Evolutionary conservation across 2,329 filamentous ascomycete genomes (phyloP).

Genomic region (Sporothrix euskadiensis): DNA sequence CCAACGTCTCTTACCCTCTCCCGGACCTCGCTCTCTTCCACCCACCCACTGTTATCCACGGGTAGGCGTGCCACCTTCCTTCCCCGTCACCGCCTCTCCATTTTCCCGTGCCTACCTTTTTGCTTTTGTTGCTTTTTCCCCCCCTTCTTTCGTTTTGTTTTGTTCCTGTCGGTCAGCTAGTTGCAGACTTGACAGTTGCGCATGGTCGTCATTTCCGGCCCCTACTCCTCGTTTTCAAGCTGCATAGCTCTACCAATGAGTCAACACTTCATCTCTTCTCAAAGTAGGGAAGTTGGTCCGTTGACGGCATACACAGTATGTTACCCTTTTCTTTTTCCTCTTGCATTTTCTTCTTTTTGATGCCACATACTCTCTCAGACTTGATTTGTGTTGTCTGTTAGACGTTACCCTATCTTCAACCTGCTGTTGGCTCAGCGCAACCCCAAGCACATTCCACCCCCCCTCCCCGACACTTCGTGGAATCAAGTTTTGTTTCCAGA

Average conservation of each 20-base stretch:
- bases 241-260: neutral
- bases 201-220: neutral
- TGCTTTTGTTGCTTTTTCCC: neutral
- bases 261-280: neutral
- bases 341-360: neutral
- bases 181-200: slow-evolving; percentile 7
- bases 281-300: neutral
- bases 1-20: slow-evolving; percentile 1
- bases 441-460: slow-evolving; percentile 17
- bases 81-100: neutral
- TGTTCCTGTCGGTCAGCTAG: slow-evolving; percentile 22
- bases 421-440: neutral
- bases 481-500: slow-evolving; percentile 29
- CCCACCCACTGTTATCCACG: neutral
- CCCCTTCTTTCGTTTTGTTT: neutral
- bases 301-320: neutral
- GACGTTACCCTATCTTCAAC: neutral
- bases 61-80: neutral
- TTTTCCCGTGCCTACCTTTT: neutral
- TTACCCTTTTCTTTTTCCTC: neutral
- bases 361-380: neutral
- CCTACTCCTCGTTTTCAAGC: neutral
- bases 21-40: neutral
- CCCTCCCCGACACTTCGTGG: slow-evolving; percentile 24
- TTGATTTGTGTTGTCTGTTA: neutral